Conservation (phyloP, 208 protist species). For the Blechomonas ayalai region DNA sequence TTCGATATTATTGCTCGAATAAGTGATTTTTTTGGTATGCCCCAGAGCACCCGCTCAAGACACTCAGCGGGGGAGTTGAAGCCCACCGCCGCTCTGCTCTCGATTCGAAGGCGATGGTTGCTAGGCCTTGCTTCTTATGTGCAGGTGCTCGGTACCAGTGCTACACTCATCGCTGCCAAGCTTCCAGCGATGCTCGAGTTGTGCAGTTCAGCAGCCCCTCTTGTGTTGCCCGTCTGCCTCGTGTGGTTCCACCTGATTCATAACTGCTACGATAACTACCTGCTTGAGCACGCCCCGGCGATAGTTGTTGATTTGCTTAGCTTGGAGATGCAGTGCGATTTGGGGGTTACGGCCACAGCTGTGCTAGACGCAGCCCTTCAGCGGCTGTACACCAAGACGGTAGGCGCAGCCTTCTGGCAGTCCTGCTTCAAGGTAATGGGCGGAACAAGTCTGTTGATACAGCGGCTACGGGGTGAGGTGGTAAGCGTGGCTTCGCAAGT, state of each 20-base stretch:
- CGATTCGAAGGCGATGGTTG: slow-evolving; percentile 56
- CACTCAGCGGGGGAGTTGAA: background rate
- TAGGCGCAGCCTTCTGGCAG: slow-evolving; percentile 42
- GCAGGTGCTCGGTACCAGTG: slow-evolving; percentile 50
- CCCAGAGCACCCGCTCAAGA: no score
- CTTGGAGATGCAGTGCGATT: slow-evolving; percentile 28
- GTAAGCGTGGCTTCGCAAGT: no score
- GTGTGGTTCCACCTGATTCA: slow-evolving; percentile 64
- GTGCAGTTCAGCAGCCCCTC: slow-evolving; percentile 19
- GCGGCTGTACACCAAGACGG: slow-evolving; percentile 29
- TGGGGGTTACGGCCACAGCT: slow-evolving; percentile 7
- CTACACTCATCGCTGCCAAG: slow-evolving; percentile 72
- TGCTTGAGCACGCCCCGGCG: slow-evolving; percentile 47
- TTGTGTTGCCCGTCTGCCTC: slow-evolving; percentile 26
- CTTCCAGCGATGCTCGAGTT: slow-evolving; percentile 61
- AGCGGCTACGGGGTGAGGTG: slow-evolving; percentile 8
- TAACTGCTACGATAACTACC: slow-evolving; percentile 55
- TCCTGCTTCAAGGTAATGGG: slow-evolving; percentile 55
- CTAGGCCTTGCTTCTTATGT: slow-evolving; percentile 52
- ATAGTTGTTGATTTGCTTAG: slow-evolving; percentile 71
- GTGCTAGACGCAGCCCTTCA: slow-evolving; percentile 26
- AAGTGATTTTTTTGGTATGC: no score
- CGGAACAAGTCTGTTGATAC: slow-evolving; percentile 36
- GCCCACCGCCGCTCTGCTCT: slow-evolving; percentile 13
- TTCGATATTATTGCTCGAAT: no score